These are phyloP conservation scores for Eutypella sp. DNA, from an alignment of 2,329 filamentous ascomycete species.

Conservation along the genomic window DNA sequence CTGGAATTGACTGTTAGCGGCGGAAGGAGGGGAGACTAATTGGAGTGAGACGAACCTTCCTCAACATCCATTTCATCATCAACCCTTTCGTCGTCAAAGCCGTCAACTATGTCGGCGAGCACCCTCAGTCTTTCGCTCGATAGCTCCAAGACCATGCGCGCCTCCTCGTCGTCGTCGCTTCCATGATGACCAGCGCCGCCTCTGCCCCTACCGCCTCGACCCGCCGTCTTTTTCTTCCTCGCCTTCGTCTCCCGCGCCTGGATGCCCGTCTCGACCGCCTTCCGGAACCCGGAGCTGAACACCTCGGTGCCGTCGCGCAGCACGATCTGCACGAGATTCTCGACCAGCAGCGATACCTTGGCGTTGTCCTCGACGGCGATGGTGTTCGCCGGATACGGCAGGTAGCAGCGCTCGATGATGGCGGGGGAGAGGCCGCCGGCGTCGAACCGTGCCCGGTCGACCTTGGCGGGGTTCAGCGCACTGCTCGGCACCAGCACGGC, in stretches of 20 bases:
- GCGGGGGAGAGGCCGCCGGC: conserved; percentile 35
- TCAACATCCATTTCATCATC: conserved; percentile 14
- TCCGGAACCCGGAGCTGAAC: conserved; percentile 32
- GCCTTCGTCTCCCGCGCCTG: conserved; percentile 43
- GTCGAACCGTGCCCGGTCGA: conserved; percentile 32
- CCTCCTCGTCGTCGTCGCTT: conserved; percentile 35
- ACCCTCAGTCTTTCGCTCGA: conserved; percentile 40
- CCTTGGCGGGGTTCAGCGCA: conserved; percentile 36
- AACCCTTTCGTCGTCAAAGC: conserved; percentile 8
- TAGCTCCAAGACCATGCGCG: conserved; percentile 37
- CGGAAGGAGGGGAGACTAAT: too few relatives aligned
- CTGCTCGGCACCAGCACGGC: conserved; percentile 40
- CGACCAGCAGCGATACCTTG: conserved; percentile 64
- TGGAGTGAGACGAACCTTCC: neutral
- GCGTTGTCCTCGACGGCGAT: conserved; percentile 62
- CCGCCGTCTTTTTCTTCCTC: conserved; percentile 31
- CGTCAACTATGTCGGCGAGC: conserved; percentile 32
- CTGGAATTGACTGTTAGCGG: neutral
- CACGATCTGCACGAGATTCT: conserved; percentile 56
- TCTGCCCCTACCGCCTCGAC: conserved; percentile 19
- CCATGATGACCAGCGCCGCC: conserved; percentile 9
- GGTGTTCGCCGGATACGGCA: conserved; percentile 60
- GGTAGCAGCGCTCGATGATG: conserved; percentile 54
- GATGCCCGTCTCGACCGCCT: conserved; percentile 42
- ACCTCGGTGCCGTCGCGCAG: conserved; percentile 31